Base-by-base conservation (phyloP, 208 protist species). In the Vickermania ingenoplastis region DNA sequence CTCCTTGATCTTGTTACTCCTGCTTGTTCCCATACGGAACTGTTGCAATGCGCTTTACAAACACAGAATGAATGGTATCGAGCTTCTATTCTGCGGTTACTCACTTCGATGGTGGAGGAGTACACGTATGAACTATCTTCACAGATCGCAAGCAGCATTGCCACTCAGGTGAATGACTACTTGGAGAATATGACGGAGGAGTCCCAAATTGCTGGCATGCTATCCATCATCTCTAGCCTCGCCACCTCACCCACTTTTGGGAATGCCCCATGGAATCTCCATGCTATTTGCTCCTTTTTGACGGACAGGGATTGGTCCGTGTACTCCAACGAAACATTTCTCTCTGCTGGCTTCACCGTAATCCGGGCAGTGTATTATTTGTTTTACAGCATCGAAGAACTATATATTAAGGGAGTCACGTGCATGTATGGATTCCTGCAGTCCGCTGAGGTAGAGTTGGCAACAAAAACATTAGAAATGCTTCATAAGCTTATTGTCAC, bases 121-220 rank as follows among this genome's bases (percentile, higher is more conserved):
- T 78, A 78, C 71, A 90, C 77, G 67, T 83, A 82, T 63, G 83
- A 94, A 28, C 64, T 89, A 28, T 73, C 78, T 2, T 22, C 73
- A 7, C 65, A 62, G n/a, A 62, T 87, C 58, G 73, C 71, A 5
- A 41, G 55, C 17, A 57, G 79, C 22, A 72, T 91, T 28, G 72
- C 66, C 26, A 59, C 72, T 14, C 63, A 74, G 13, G 54, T 91
- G 24, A 65, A 67, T 23, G 57, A 65, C 25, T 81, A 86, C 69
- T 79, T 89, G 30, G 36, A 59, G 1, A 65, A 56, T 11, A 70
- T 73, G 0, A 53, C 30, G 31, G 83, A 84, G 29, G 72, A 88
- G 56, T 58, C 59, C 22, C 68, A 73, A 63, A 58, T 87, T n/a
- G 51, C 66, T 0, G 83, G 83, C 29, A 61, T 91, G 22, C 62